Conservation (phyloP, 257 asterid genomes). For the Jaltomata sinuosa region DNA sequence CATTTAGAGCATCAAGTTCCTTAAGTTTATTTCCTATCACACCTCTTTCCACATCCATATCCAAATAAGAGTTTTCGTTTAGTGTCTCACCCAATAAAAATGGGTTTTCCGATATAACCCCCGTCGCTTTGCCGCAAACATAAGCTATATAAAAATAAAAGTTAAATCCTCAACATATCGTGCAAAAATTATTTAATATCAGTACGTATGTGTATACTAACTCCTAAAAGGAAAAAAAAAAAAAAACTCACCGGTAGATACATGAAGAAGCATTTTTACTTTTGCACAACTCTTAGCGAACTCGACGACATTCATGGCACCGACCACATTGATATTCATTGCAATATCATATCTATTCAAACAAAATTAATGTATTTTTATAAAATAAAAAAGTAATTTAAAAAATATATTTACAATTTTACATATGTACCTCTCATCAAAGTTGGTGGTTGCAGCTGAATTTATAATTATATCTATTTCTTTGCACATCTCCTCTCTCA, state of each 20-base stretch:
- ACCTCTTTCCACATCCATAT: constrained; percentile 29
- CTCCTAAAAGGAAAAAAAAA: too few relatives aligned
- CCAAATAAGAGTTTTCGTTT: constrained; percentile 18
- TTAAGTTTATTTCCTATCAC: constrained; percentile 21
- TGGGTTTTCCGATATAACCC: constrained; percentile 28
- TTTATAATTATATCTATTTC: constrained; percentile 39
- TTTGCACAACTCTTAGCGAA: constrained; percentile 8
- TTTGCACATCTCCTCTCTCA: constrained; percentile 22
- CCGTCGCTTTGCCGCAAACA: constrained; percentile 32
- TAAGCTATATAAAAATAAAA: constrained; percentile 7
- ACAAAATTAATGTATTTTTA: neutral
- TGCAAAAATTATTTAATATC: too few relatives aligned
- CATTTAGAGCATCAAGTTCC: constrained; percentile 18
- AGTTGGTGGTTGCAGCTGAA: constrained; percentile 58
- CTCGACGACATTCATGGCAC: constrained; percentile 6
- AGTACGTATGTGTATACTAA: too few relatives aligned
- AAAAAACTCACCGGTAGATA: constrained; percentile 9
- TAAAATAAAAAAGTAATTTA: neutral
- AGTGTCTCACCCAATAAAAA: constrained; percentile 34
- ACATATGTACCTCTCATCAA: constrained; percentile 12
- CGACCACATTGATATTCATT: neutral
- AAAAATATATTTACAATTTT: neutral
- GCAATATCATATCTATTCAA: constrained; percentile 5
- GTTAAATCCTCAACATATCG: too few relatives aligned
- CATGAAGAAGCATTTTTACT: constrained; percentile 2